Evolutionary conservation across 441 rosid genomes (phyloP).

Genomic region (Gossypium gossypioides): DNA sequence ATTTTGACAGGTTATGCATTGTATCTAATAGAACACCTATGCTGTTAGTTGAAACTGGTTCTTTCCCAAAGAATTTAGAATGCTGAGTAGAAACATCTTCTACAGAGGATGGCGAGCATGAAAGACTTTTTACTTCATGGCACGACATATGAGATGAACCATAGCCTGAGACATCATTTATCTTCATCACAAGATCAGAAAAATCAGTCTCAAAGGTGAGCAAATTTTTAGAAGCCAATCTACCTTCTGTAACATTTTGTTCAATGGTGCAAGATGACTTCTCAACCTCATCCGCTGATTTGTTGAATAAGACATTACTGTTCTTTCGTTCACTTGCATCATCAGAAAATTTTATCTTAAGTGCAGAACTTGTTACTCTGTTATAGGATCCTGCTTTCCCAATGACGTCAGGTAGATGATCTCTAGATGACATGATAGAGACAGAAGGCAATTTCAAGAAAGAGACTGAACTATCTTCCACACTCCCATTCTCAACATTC

Average conservation of each 20-base stretch:
- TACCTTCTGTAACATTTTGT: conserved; percentile 21
- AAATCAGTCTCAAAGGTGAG: conserved; percentile 13
- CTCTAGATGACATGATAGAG: conserved; percentile 20
- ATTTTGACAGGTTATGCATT: conserved; percentile 53
- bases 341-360: conserved; percentile 19
- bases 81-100: conserved; percentile 28
- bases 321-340: conserved; percentile 16
- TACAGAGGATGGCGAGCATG: conserved; percentile 27
- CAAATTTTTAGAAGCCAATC: conserved; percentile 17
- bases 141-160: conserved; percentile 33
- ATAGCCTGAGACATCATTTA: conserved; percentile 27
- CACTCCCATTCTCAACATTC: conserved; percentile 17
- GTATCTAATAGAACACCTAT: conserved; percentile 40
- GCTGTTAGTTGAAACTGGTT: conserved; percentile 30
- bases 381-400: conserved; percentile 22
- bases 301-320: conserved; percentile 12
- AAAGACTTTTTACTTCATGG: conserved; percentile 23
- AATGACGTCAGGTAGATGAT: conserved; percentile 22
- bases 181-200: conserved; percentile 27
- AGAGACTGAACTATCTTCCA: conserved; percentile 22
- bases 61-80: conserved; percentile 17
- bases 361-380: conserved; percentile 17
- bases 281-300: conserved; percentile 22
- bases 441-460: conserved; percentile 25
- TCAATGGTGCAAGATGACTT: conserved; percentile 18